Percentiles rank a stretch among this genome's conserved stretches.
These are phyloP conservation scores for Trifolium dubium DNA, from an alignment of 306 rosid genomes.

Conservation along the genomic window DNA sequence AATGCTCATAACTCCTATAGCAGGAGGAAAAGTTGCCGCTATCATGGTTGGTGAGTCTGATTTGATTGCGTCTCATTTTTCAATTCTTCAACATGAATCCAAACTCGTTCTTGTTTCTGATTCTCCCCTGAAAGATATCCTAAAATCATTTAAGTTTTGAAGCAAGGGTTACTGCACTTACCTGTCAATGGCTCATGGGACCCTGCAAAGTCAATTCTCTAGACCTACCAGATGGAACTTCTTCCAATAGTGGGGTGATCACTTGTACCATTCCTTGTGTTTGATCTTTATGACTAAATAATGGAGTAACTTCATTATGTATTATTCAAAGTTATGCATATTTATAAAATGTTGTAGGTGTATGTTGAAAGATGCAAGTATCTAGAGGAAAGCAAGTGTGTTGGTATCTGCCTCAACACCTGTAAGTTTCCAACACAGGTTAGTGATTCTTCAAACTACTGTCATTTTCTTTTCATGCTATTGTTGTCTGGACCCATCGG, in stretches of 20 bases:
- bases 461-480: neutral
- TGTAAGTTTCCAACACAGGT: conserved; percentile 98
- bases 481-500: neutral
- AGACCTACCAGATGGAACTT: conserved; percentile 66
- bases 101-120: neutral
- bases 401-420: conserved; percentile 80
- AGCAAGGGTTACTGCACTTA: conserved; percentile 95
- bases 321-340: conserved; percentile 20
- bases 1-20: conserved; percentile 71
- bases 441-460: conserved; percentile 38
- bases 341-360: conserved; percentile 59
- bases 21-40: conserved; percentile 83
- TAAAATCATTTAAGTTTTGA: conserved; percentile 45
- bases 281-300: conserved; percentile 19
- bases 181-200: conserved; percentile 98
- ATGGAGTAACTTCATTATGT: neutral
- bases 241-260: conserved; percentile 81
- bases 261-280: conserved; percentile 38
- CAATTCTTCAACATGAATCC: conserved; percentile 1
- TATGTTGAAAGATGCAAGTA: conserved; percentile 89
- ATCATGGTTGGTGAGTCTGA: conserved; percentile 87
- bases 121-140: conserved; percentile 40
- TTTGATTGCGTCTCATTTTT: neutral
- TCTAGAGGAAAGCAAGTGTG: conserved; percentile 91
- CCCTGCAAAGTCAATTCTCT: conserved; percentile 75